Percentiles rank a stretch among this genome's conserved stretches.
phyloP scores from a whole-genome alignment of 2,329 filamentous ascomycete genomes.

The Dothidotthia symphoricarpi region DNA sequence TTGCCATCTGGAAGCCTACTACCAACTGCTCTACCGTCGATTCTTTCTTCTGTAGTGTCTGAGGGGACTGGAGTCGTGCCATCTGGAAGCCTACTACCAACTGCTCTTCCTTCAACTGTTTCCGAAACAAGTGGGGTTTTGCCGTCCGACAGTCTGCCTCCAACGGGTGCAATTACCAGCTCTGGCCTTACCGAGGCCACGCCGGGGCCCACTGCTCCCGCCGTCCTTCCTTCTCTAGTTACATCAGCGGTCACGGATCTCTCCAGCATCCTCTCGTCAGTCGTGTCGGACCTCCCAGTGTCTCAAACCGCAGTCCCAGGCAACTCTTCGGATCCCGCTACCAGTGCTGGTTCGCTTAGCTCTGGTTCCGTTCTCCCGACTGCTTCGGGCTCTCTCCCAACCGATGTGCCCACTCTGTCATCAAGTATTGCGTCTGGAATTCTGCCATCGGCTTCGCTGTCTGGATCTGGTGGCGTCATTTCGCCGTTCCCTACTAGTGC shows the following conservation, averaged over 20 bases:
- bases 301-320: conserved; percentile 18
- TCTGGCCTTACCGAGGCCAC: conserved; percentile 14
- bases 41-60: conserved; percentile 24
- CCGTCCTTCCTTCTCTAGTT: conserved; percentile 15
- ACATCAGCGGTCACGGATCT: conserved; percentile 20
- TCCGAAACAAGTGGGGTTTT: conserved; percentile 22
- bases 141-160: conserved; percentile 10
- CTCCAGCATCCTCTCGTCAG: conserved; percentile 19
- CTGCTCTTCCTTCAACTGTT: conserved; percentile 17
- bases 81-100: conserved; percentile 7
- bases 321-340: conserved; percentile 17
- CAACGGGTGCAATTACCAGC: conserved; percentile 11
- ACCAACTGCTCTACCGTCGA: conserved; percentile 15
- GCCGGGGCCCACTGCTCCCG: conserved; percentile 11
- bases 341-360: conserved; percentile 13
- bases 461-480: conserved; percentile 4
- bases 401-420: conserved; percentile 11
- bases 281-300: conserved; percentile 15
- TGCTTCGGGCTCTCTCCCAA: conserved; percentile 15
- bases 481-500: conserved; percentile 5
- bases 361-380: conserved; percentile 11
- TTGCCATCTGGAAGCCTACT: conserved; percentile 8
- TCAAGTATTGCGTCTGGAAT: conserved; percentile 15
- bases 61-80: conserved; percentile 21
- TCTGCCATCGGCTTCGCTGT: conserved; percentile 9